Conservation (phyloP, 2,329 filamentous ascomycete species). For the Purpureocillium takamizusanense region DNA sequence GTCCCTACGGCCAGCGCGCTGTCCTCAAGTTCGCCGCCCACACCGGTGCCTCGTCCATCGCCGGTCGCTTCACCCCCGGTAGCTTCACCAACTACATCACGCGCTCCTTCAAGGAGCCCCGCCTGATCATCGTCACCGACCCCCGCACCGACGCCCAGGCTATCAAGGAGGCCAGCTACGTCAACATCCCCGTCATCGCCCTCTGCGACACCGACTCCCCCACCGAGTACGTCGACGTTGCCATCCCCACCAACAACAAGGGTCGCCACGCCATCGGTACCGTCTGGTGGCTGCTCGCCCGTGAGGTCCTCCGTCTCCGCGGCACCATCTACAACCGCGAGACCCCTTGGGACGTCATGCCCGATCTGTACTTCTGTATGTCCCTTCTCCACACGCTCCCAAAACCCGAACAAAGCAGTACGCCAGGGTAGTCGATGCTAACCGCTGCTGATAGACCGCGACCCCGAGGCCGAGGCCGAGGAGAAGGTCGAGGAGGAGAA, state of each 20-base stretch:
- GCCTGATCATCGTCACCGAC: constrained; percentile 98
- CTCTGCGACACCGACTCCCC: constrained; percentile 99
- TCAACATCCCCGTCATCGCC: constrained; percentile 99
- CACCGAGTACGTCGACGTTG: constrained; percentile 98
- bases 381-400: too few relatives aligned
- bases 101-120: constrained; percentile 99
- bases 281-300: constrained; percentile 98
- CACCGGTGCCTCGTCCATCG: constrained; percentile 96
- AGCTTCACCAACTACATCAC: constrained; percentile 99
- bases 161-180: constrained; percentile 99
- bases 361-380: constrained; percentile 97
- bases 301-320: constrained; percentile 98
- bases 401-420: too few relatives aligned
- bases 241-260: constrained; percentile 99
- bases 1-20: constrained; percentile 98
- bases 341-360: constrained; percentile 97
- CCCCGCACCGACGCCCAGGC: constrained; percentile 99
- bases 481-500: constrained; percentile 96
- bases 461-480: constrained; percentile 98
- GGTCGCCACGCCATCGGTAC: constrained; percentile 97
- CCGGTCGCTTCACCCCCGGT: constrained; percentile 99
- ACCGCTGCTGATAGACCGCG: constrained; percentile 58
- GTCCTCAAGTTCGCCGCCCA: constrained; percentile 99
- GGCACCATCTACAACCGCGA: constrained; percentile 95
- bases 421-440: constrained; percentile 8